These are phyloP conservation scores for Endocarpon pusillum DNA, from an alignment of 495 filamentous ascomycete species.

Conservation along the genomic window DNA sequence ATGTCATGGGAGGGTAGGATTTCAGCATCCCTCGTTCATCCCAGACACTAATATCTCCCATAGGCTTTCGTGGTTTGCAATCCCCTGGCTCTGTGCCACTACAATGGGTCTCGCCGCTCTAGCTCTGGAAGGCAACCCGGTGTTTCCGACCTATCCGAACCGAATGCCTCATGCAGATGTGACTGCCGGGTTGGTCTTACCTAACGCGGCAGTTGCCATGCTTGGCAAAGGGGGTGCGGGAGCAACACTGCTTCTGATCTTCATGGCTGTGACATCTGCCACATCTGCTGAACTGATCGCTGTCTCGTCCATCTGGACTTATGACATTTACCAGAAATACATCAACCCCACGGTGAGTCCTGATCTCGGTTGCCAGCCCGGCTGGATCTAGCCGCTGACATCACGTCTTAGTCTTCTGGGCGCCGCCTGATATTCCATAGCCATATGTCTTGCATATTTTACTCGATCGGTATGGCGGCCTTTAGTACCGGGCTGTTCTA, in stretches of 20 bases:
- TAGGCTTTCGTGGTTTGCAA: constrained; percentile 86
- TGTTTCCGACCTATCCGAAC: constrained; percentile 54
- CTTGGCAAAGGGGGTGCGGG: constrained; percentile 78
- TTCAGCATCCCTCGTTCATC: too few relatives aligned
- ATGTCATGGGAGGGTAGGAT: constrained; percentile 85
- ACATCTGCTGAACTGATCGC: constrained; percentile 83
- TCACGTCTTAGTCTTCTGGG: constrained; percentile 58
- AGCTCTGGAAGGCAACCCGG: constrained; percentile 58
- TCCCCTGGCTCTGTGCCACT: constrained; percentile 83
- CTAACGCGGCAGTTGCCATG: constrained; percentile 76
- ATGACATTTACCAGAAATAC: constrained; percentile 67
- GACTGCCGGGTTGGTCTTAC: constrained; percentile 71
- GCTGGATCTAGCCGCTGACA: constrained; percentile 36
- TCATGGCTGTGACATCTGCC: constrained; percentile 91
- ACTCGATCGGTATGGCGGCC: constrained; percentile 66
- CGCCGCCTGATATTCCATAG: constrained; percentile 73
- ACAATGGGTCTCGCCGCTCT: constrained; percentile 88
- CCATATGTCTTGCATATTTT: constrained; percentile 57
- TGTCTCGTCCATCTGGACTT: constrained; percentile 83
- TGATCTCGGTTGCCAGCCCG: too few relatives aligned
- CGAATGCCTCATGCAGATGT: constrained; percentile 64
- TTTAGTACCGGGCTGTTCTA: constrained; percentile 73
- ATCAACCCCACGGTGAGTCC: constrained; percentile 34
- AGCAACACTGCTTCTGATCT: constrained; percentile 70
- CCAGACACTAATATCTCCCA: too few relatives aligned